phyloP scores from a whole-genome alignment of 2,329 filamentous ascomycete species.

The Neofusicoccum sp. region DNA sequence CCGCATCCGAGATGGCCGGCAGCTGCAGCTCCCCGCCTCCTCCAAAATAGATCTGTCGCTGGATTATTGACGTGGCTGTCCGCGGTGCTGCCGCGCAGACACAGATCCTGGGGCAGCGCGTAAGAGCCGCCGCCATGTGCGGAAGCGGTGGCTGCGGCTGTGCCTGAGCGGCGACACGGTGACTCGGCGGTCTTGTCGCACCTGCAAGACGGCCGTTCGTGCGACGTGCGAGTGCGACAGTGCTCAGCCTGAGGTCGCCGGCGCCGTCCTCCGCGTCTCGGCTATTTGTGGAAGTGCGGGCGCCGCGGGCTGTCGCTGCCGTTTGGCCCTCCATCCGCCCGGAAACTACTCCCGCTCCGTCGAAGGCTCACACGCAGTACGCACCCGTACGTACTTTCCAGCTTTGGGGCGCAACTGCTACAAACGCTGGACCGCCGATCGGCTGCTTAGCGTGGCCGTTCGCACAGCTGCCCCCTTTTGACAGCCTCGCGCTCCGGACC shows the following conservation, averaged over 20 bases:
- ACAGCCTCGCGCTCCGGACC: too few species aligned
- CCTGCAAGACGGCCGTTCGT: not conserved
- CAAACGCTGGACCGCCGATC: not conserved
- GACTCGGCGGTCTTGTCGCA: not conserved
- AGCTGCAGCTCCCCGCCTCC: constrained; percentile 2
- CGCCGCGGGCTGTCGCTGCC: not conserved
- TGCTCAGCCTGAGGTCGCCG: not conserved
- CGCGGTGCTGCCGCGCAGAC: not conserved
- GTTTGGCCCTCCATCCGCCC: not conserved
- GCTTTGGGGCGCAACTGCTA: not conserved
- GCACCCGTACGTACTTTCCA: not conserved
- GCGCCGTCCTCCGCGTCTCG: not conserved
- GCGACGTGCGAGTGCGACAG: not conserved
- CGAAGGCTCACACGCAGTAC: not conserved
- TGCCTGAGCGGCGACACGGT: not conserved
- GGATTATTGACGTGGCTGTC: constrained; percentile 1
- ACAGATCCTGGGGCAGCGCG: not conserved
- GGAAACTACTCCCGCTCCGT: not conserved
- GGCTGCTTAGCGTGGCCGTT: not conserved
- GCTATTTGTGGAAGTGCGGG: not conserved
- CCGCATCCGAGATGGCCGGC: not conserved
- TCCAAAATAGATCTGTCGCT: not conserved
- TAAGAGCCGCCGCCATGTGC: too few species aligned
- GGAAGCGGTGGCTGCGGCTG: not conserved
- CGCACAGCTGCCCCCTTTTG: not conserved